Percentiles rank a stretch among this genome's conserved stretches.
Evolutionary conservation across 345 rosid genomes (phyloP).

Genomic region (Acer negundo): DNA sequence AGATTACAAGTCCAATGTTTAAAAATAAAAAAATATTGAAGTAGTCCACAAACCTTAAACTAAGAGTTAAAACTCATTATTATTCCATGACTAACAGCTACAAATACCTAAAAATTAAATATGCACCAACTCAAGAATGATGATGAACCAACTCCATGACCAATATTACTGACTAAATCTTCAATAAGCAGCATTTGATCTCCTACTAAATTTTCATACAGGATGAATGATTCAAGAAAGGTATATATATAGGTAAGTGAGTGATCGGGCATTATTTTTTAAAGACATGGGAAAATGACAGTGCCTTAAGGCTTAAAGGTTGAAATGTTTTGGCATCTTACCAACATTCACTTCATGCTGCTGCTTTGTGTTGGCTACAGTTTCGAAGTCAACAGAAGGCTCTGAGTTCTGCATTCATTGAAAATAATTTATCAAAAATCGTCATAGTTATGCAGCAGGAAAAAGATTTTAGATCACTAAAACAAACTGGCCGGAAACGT

Average conservation of each 20-base stretch:
- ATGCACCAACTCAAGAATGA: slow-evolving; percentile 21
- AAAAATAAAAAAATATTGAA: too few species aligned
- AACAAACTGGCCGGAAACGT: neutral
- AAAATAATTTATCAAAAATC: slow-evolving; percentile 9
- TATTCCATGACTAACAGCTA: slow-evolving; percentile 17
- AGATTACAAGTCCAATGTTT: neutral
- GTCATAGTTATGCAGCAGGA: neutral
- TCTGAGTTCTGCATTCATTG: slow-evolving; percentile 69
- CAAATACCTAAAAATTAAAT: slow-evolving; percentile 12
- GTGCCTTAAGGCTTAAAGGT: neutral
- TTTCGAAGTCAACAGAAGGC: slow-evolving; percentile 86
- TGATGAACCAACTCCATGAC: slow-evolving; percentile 18
- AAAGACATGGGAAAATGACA: slow-evolving; percentile 7
- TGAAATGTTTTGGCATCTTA: slow-evolving; percentile 39
- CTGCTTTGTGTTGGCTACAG: slow-evolving; percentile 78
- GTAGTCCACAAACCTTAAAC: neutral
- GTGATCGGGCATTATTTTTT: neutral
- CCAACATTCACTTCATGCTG: slow-evolving; percentile 98
- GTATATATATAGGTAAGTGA: neutral
- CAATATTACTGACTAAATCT: slow-evolving; percentile 2
- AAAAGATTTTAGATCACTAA: neutral
- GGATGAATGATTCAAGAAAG: slow-evolving; percentile 28
- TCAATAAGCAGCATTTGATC: slow-evolving; percentile 5
- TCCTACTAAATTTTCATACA: slow-evolving; percentile 12
- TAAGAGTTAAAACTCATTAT: slow-evolving; percentile 19